These are phyloP conservation scores for Phytophthora pinifolia DNA, from an alignment of 352 stramenopile genomes.

Conservation along the genomic window DNA sequence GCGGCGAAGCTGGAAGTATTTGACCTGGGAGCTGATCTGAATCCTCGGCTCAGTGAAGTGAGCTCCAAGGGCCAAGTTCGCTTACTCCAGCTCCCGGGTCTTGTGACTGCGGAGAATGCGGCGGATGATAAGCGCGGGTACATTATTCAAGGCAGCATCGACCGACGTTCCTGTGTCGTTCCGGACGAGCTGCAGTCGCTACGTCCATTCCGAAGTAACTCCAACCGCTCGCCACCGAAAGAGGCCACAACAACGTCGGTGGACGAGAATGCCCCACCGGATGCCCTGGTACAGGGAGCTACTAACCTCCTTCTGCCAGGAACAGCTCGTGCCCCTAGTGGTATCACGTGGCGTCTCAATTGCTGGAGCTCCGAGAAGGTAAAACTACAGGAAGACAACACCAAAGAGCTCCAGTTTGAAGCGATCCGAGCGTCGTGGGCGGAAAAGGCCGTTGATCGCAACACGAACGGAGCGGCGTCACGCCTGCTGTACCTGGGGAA, in stretches of 20 bases:
- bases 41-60: slow-evolving; percentile 24
- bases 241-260: slow-evolving; percentile 1
- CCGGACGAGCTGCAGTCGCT: slow-evolving; percentile 48
- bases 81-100: slow-evolving; percentile 60
- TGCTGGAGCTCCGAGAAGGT: slow-evolving; percentile 68
- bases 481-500: slow-evolving; percentile 51
- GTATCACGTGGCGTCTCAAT: slow-evolving; percentile 48
- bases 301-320: background rate
- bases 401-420: slow-evolving; percentile 53
- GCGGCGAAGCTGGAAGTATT: slow-evolving; percentile 61
- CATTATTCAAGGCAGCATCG: slow-evolving; percentile 70
- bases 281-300: slow-evolving; percentile 1
- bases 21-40: slow-evolving; percentile 32
- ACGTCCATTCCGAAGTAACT: slow-evolving; percentile 48
- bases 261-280: slow-evolving; percentile 16
- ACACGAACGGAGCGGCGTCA: slow-evolving; percentile 55
- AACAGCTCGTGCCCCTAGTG: slow-evolving; percentile 9
- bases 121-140: slow-evolving; percentile 38
- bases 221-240: slow-evolving; percentile 3
- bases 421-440: slow-evolving; percentile 51
- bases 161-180: slow-evolving; percentile 50
- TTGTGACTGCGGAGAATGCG: slow-evolving; percentile 15
- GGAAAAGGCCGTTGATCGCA: slow-evolving; percentile 53
- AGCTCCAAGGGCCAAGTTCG: slow-evolving; percentile 33
- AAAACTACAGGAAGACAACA: slow-evolving; percentile 57